phyloP scores from a whole-genome alignment of 202 grass and related monocot genomes.

The Tripidium arundinaceum region DNA sequence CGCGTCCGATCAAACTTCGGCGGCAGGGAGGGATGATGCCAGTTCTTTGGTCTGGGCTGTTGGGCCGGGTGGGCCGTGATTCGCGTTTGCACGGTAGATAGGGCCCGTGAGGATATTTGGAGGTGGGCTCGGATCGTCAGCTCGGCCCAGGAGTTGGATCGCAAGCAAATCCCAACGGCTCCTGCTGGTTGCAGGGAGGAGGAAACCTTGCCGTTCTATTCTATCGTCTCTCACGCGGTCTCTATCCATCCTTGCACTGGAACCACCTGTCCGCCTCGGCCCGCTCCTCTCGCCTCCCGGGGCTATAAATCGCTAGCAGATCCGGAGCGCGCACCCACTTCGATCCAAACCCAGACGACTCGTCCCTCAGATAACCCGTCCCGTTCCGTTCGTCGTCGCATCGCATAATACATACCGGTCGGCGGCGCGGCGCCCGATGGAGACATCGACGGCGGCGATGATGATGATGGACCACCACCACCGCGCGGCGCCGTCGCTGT shows the following conservation, averaged over 20 bases:
- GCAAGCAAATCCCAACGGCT: too few relatives aligned
- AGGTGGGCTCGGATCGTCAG: too few relatives aligned
- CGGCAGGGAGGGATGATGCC: too few relatives aligned
- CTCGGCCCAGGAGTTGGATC: too few relatives aligned
- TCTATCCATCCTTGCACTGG: neutral
- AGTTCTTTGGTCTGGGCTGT: too few relatives aligned
- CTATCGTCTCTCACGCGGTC: neutral
- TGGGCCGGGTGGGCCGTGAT: too few relatives aligned
- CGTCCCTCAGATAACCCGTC: neutral
- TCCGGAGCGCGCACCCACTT: neutral
- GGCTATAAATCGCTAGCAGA: slow-evolving; percentile 20
- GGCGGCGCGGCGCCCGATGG: neutral
- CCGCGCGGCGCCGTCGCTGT: slow-evolving; percentile 18
- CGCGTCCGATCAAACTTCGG: too few relatives aligned
- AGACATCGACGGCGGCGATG: neutral
- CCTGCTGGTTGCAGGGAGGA: too few relatives aligned
- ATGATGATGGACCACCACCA: slow-evolving; percentile 13
- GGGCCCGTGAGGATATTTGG: too few relatives aligned
- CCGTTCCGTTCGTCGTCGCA: neutral
- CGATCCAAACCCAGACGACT: neutral
- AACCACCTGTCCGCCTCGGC: neutral
- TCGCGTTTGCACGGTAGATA: too few relatives aligned
- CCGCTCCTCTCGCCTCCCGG: neutral
- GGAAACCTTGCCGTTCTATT: neutral
- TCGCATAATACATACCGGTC: neutral